A percentile compares a stretch with the other conserved stretches of the same genome.
Conservation (phyloP, 371 early-diverging fungal species). For the Fennellomyces sp. region DNA sequence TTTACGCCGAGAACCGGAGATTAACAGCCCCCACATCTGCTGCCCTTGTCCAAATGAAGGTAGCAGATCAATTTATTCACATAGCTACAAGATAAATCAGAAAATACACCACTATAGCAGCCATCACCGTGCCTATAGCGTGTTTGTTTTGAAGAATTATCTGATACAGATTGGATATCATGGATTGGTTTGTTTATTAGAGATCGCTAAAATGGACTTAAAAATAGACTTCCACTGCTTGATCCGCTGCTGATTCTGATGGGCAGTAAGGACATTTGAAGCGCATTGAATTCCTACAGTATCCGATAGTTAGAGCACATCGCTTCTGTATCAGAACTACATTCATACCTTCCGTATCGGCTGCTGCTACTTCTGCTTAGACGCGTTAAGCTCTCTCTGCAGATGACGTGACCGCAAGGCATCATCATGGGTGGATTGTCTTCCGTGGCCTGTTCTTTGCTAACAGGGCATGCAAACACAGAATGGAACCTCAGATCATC, state of each 20-base stretch:
- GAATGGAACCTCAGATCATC: slow-evolving; percentile 90
- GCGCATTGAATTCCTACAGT: slow-evolving; percentile 44
- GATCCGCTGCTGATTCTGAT: slow-evolving; percentile 72
- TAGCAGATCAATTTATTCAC: too few species aligned
- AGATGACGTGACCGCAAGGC: slow-evolving; percentile 97
- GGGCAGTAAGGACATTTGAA: slow-evolving; percentile 99
- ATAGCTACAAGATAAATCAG: too few species aligned
- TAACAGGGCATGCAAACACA: slow-evolving; percentile 97
- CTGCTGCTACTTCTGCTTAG: slow-evolving; percentile 68
- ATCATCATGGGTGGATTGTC: slow-evolving; percentile 98
- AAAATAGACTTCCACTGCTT: slow-evolving; percentile 83
- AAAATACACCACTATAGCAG: too few species aligned
- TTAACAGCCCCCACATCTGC: too few species aligned
- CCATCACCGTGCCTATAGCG: too few species aligned
- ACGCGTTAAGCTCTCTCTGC: slow-evolving; percentile 84
- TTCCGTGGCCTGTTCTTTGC: slow-evolving; percentile 92
- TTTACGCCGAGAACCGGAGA: too few species aligned
- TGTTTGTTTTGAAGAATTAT: too few species aligned
- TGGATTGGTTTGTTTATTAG: not conserved
- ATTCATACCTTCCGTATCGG: slow-evolving; percentile 33
- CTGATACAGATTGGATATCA: not conserved
- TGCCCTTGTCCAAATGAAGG: too few species aligned
- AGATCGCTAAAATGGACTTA: slow-evolving; percentile 29
- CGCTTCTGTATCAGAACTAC: not conserved
- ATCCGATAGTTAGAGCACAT: not conserved